These are phyloP conservation scores for Penicillium flavigenum DNA, from an alignment of 495 filamentous ascomycete species.

Conservation along the genomic window DNA sequence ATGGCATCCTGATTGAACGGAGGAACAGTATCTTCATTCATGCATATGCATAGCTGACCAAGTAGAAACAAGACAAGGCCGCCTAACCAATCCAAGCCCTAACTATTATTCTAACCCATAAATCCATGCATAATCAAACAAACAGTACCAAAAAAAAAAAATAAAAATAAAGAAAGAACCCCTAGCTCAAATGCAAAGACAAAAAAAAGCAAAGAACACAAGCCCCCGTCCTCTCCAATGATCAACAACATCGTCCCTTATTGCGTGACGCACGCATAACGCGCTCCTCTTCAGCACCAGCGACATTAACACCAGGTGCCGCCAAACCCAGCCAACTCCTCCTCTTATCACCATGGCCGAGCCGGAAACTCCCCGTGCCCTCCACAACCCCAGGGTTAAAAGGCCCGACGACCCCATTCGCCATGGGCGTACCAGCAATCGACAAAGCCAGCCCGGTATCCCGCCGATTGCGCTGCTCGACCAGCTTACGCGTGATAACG, in stretches of 20 bases:
- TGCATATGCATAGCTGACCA: background rate
- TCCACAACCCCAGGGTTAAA: conserved; percentile 26
- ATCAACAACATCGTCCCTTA: conserved; percentile 46
- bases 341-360: conserved; percentile 48
- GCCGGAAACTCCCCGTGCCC: conserved; percentile 46
- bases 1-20: background rate
- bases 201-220: conserved; percentile 6
- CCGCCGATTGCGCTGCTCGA: conserved; percentile 77
- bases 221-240: background rate
- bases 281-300: conserved; percentile 35
- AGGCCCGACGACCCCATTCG: conserved; percentile 12
- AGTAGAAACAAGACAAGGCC: background rate
- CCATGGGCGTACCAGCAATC: conserved; percentile 41
- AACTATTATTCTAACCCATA: background rate
- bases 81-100: background rate
- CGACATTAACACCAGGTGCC: conserved; percentile 39
- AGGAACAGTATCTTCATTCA: background rate
- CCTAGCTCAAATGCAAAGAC: conserved; percentile 1
- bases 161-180: background rate
- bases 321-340: conserved; percentile 55
- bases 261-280: conserved; percentile 24
- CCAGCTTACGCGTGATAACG: conserved; percentile 89
- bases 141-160: background rate
- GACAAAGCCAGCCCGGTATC: conserved; percentile 54
- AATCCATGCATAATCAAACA: background rate